These are phyloP conservation scores for Phyllosticta paracitricarpa DNA, from an alignment of 2,329 filamentous ascomycete genomes.

Conservation along the genomic window DNA sequence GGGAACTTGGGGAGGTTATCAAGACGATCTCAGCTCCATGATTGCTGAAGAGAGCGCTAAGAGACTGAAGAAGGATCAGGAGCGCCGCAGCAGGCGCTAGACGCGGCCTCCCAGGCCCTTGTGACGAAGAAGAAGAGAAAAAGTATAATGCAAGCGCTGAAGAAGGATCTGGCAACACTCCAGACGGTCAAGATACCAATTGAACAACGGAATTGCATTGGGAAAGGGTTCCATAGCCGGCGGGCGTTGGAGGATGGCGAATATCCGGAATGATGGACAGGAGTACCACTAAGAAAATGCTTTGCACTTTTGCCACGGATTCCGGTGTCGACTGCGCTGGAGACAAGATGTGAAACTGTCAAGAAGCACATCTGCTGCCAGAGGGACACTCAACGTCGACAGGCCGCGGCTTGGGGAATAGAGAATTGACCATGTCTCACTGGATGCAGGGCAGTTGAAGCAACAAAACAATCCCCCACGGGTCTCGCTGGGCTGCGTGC, in stretches of 20 bases:
- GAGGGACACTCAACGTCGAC: neutral
- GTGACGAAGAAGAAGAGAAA: slow-evolving; percentile 6
- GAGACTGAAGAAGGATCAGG: slow-evolving; percentile 77
- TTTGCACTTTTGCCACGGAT: slow-evolving; percentile 7
- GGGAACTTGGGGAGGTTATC: slow-evolving; percentile 57
- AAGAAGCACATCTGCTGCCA: neutral
- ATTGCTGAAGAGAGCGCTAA: slow-evolving; percentile 90
- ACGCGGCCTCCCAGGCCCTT: neutral
- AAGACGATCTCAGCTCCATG: slow-evolving; percentile 91
- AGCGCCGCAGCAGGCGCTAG: slow-evolving; percentile 53
- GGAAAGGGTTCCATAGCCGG: slow-evolving; percentile 10
- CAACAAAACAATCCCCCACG: neutral
- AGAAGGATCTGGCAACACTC: neutral
- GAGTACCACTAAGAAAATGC: slow-evolving; percentile 10
- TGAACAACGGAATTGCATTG: slow-evolving; percentile 5
- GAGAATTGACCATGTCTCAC: neutral
- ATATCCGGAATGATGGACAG: slow-evolving; percentile 8
- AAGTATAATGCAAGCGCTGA: neutral
- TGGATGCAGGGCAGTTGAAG: neutral
- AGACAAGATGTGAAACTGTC: slow-evolving; percentile 6
- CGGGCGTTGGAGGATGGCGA: slow-evolving; percentile 9
- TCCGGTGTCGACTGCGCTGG: slow-evolving; percentile 6
- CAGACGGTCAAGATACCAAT: slow-evolving; percentile 8
- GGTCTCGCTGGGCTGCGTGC: neutral
- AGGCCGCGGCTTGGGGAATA: neutral